A percentile compares a stretch with the other conserved stretches of the same genome.
These are phyloP conservation scores for Coemansia sp. DNA, from an alignment of 192 early-diverging fungal species.

Conservation along the genomic window DNA sequence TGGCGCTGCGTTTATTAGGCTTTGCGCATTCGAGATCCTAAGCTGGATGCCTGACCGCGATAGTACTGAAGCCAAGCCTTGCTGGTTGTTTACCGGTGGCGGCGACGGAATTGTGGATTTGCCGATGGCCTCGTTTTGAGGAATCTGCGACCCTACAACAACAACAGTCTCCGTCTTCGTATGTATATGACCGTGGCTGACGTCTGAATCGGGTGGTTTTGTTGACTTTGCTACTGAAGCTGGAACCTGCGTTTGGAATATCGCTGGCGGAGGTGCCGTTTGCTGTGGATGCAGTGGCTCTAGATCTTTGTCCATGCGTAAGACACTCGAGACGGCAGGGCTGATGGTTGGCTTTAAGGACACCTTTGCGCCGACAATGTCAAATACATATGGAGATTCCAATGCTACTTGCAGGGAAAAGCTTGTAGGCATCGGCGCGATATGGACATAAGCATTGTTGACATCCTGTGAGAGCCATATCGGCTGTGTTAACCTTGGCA, in stretches of 20 bases:
- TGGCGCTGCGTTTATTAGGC: not conserved
- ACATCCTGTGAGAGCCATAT: not conserved
- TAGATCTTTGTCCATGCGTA: not conserved
- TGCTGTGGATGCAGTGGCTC: not conserved
- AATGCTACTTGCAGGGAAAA: constrained; percentile 2
- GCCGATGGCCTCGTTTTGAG: not conserved
- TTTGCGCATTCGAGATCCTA: not conserved
- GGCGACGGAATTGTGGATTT: not conserved
- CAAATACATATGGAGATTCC: constrained; percentile 9
- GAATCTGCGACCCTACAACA: constrained; percentile 1
- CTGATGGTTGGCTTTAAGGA: not conserved
- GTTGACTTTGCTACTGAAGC: not conserved
- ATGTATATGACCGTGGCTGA: not conserved
- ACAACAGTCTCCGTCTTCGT: constrained; percentile 1
- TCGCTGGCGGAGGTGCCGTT: constrained; percentile 3
- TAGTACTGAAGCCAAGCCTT: not conserved
- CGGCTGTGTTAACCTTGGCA: not conserved
- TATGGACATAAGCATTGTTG: not conserved
- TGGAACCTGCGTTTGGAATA: not conserved
- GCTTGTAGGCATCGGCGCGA: not conserved
- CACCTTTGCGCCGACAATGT: constrained; percentile 19
- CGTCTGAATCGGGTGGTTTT: not conserved
- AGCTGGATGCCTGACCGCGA: not conserved
- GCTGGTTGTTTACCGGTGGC: not conserved
- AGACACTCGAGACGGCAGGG: not conserved